These are phyloP conservation scores for Oryza glumipatula DNA, from an alignment of 176 grass and related monocot genomes.

Conservation along the genomic window DNA sequence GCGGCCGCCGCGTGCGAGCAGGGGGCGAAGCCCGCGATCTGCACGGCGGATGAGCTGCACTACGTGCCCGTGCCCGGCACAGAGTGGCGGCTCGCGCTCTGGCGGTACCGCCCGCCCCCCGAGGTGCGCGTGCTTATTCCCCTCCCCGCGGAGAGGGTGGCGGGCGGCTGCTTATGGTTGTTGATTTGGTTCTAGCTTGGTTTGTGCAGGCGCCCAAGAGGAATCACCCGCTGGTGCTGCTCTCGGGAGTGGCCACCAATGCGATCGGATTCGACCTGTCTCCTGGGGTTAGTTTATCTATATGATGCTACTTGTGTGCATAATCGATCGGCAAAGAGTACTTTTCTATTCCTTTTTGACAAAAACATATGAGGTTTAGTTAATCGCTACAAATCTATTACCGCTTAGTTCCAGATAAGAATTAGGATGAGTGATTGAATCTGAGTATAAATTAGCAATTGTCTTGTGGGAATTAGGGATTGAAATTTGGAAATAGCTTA, in stretches of 20 bases:
- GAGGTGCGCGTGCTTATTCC: constrained; percentile 57
- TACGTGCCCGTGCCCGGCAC: constrained; percentile 87
- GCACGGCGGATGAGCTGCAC: constrained; percentile 95
- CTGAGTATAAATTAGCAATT: not conserved
- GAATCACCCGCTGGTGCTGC: constrained; percentile 95
- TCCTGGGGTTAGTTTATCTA: constrained; percentile 67
- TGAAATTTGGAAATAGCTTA: not conserved
- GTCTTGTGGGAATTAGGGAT: not conserved
- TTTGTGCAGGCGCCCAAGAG: constrained; percentile 78
- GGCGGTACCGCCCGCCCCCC: constrained; percentile 78
- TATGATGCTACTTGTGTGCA: not conserved
- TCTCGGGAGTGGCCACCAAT: constrained; percentile 91
- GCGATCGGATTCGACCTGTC: constrained; percentile 97
- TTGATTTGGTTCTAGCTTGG: constrained; percentile 7
- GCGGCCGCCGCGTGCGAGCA: constrained; percentile 23
- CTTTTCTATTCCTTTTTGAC: not conserved
- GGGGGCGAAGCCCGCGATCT: constrained; percentile 69
- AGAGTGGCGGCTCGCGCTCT: constrained; percentile 92
- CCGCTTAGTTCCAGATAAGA: not conserved
- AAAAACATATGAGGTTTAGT: not conserved
- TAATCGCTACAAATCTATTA: not conserved
- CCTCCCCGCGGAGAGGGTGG: not conserved
- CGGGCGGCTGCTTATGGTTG: not conserved
- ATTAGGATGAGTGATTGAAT: not conserved
- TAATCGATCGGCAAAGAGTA: not conserved